Conservation (phyloP, 768 basidiomycete genomes). For the Tulasnella calospora region DNA sequence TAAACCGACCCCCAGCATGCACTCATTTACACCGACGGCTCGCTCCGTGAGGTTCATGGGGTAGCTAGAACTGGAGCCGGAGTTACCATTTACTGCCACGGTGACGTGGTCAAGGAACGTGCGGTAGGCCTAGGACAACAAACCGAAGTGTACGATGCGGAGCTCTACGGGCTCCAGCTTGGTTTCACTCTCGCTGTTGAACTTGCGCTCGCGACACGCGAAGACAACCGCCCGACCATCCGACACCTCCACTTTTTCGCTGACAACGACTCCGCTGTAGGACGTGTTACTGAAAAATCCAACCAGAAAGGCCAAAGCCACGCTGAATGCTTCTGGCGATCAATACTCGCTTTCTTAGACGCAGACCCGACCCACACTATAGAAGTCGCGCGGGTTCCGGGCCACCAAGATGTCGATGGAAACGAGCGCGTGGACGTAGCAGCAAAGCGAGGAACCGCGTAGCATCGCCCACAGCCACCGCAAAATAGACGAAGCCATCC, state of each 20-base stretch:
- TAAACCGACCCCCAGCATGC: not conserved
- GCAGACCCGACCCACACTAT: conserved; percentile 13
- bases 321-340: not conserved
- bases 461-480: not conserved
- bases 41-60: not conserved
- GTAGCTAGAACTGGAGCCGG: not conserved
- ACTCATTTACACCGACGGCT: not conserved
- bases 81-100: not conserved
- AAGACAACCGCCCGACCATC: not conserved
- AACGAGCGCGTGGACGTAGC: conserved; percentile 18
- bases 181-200: not conserved
- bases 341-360: conserved; percentile 7
- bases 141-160: not conserved
- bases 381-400: conserved; percentile 12
- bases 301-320: not conserved
- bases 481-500: not conserved
- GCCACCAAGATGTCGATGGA: conserved; percentile 23
- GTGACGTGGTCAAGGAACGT: not conserved
- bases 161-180: not conserved
- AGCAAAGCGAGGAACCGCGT: conserved; percentile 13
- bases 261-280: conserved; percentile 10
- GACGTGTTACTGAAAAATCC: not conserved
- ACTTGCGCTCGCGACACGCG: not conserved
- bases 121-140: not conserved
- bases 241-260: conserved; percentile 12